Evolutionary conservation across 768 basidiomycete species (phyloP), one percentile per base, ranked within the genome.

Genomic region (Floccularia luteovirens): DNA sequence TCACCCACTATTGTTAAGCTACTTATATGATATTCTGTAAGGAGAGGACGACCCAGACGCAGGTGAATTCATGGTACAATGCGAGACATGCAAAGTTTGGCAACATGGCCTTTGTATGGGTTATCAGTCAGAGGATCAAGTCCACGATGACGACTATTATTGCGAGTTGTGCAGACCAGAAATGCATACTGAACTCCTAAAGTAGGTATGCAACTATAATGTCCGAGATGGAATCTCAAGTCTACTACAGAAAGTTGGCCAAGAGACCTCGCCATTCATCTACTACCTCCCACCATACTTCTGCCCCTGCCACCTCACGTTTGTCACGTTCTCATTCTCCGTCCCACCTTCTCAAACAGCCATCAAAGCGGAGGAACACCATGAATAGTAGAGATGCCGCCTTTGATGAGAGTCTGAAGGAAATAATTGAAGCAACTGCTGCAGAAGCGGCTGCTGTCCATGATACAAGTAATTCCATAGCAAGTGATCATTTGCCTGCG

Each of bases 21-120:
- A 64, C 53, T 51, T 45, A 43, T 42, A 47, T 33, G 43, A 43
- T 41, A 43, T 39, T 46, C 42, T 46, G 55, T 49, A 58, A 62
- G 63, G 62, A 69, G 83, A 85, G 58, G 80, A 82, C 51, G 82
- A 84, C 54, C 75, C 77, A 38, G 81, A 84, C 56, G 89, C 87
- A 38, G 89, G 90, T 35, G 92, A 90, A 58, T 89, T 94, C 66
- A 96, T 97, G 90, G 90, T 97, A 37, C 87, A 91, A 59, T 99
- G 94, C 64, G 94, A 98, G 64, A 82, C 72, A 31, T 99, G 94
- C 69, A 88, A 92, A 54, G 90, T 89, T 41, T 99, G 94, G 94
- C 94, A 99, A 63, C 94, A 99, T 58, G 92, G 92, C 2, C 72
- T 82, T 7, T 99, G 96, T 65, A 90, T 99, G 79, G 94, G 92